Base-by-base conservation (phyloP, 2,329 filamentous ascomycete genomes). In the Fonsecaea monophora region DNA sequence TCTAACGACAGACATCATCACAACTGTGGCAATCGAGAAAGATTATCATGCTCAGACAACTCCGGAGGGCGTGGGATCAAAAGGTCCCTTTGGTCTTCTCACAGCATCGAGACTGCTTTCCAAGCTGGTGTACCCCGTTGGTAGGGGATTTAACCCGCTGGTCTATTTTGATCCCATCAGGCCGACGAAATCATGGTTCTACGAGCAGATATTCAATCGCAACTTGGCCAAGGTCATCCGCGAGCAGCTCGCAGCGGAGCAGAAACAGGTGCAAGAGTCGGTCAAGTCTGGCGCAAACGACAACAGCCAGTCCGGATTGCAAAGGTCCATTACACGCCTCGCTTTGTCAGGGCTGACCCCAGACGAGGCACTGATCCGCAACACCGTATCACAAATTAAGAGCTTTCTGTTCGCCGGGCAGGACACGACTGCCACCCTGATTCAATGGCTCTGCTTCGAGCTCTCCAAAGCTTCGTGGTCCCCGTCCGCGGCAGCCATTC, bases 1-100 rank as follows among this genome's bases (percentile, higher is more conserved):
- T 60, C 68, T 82, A 15, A 78, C 80, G 0, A 77, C 81, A 8
- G 80, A 82, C 55, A 73, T 82, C 34, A 82, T 81, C 54, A 72
- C 72, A 15, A 74, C 77, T n/a, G 75, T 78, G 13, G 73, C 77
- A 2, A 67, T 81, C 74, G 79, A 68, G 25, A 67, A 68, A 48
- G 67, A 71, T 38, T 72, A 71, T 40, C 60, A 65, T 18, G 66
- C 70, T 3, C 70, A 72, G 42, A 68, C 65, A 34, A 60, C 63
- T 4, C 59, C 54, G 1, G 57, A 70, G 50, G 69, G 68, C 13
- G 45, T 68, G 21, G 69, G 69, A 4, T 57, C 64, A 12, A 71
- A 71, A 37, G 62, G 68, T 9, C 32, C 35, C 12, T 67, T 66
- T 21, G 68, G 69, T 1, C 54, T 71, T 32, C 55, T 71, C 37